These are phyloP conservation scores for Sporisorium graminicola DNA, from an alignment of 1,284 basidiomycete genomes.

Conservation along the genomic window DNA sequence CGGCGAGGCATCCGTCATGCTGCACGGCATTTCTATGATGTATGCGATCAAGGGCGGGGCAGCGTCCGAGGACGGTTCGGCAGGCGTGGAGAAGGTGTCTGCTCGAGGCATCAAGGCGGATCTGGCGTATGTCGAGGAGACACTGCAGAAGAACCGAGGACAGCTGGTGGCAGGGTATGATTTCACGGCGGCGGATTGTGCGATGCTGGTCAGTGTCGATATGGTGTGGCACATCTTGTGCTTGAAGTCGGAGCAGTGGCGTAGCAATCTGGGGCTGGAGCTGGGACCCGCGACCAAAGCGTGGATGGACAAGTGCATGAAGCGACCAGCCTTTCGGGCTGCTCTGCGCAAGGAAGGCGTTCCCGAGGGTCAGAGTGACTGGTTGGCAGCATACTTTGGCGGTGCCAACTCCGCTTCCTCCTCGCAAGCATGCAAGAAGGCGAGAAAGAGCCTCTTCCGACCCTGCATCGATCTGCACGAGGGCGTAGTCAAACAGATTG, in stretches of 20 bases:
- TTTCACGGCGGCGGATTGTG: constrained; percentile 42
- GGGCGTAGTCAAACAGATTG: constrained; percentile 90
- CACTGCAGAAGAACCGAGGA: constrained; percentile 21
- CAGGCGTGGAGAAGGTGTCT: constrained; percentile 23
- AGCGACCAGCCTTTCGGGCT: constrained; percentile 24
- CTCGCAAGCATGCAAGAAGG: not conserved
- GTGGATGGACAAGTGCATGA: constrained; percentile 31
- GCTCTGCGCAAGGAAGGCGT: constrained; percentile 32
- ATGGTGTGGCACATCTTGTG: constrained; percentile 22
- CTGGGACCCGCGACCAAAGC: constrained; percentile 18
- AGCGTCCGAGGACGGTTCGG: constrained; percentile 13
- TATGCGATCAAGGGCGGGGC: constrained; percentile 33
- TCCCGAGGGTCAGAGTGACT: constrained; percentile 18
- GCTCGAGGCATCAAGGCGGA: constrained; percentile 27
- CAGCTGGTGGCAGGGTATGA: constrained; percentile 24
- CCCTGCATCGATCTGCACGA: constrained; percentile 96
- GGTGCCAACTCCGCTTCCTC: not conserved
- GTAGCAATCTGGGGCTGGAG: constrained; percentile 17
- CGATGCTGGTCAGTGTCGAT: constrained; percentile 42
- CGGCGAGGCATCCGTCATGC: constrained; percentile 33
- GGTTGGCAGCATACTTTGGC: constrained; percentile 23
- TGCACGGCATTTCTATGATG: constrained; percentile 34
- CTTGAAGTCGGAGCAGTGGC: constrained; percentile 14
- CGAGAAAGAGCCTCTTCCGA: constrained; percentile 75
- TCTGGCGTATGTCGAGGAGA: constrained; percentile 30